Conservation (phyloP, 1,139 yeast genomes). For the Saccharomyces hybrid region DNA sequence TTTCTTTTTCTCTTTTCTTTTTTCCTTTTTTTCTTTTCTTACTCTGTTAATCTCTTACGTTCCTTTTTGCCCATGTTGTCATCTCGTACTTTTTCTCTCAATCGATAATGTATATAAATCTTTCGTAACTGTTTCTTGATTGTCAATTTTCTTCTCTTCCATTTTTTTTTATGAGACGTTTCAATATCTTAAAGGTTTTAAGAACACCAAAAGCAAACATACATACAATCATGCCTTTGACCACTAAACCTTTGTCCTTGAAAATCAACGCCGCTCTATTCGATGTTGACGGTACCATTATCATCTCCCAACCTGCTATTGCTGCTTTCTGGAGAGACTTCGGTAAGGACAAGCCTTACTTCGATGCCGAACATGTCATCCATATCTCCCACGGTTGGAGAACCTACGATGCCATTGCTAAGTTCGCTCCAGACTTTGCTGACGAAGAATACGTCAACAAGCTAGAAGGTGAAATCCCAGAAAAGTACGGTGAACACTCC, state of each 20-base stretch:
- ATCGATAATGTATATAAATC: background rate
- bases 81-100: background rate
- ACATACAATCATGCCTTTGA: constrained; percentile 20
- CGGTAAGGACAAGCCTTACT: too few relatives aligned
- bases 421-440: too few relatives aligned
- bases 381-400: too few relatives aligned
- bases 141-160: background rate
- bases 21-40: background rate
- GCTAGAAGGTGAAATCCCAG: too few relatives aligned
- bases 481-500: too few relatives aligned
- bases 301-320: constrained; percentile 75
- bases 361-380: too few relatives aligned
- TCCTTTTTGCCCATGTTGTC: background rate
- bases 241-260: constrained; percentile 29
- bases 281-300: constrained; percentile 83
- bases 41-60: background rate
- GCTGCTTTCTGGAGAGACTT: constrained; percentile 63
- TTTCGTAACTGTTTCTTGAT: background rate
- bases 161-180: background rate
- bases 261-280: constrained; percentile 45
- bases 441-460: too few relatives aligned
- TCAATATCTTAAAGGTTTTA: background rate
- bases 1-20: constrained; percentile 1
- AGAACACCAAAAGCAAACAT: constrained; percentile 4
- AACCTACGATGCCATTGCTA: too few relatives aligned